Evolutionary conservation across 1,139 yeast species (phyloP).

Genomic region (Kodamaea sp.): DNA sequence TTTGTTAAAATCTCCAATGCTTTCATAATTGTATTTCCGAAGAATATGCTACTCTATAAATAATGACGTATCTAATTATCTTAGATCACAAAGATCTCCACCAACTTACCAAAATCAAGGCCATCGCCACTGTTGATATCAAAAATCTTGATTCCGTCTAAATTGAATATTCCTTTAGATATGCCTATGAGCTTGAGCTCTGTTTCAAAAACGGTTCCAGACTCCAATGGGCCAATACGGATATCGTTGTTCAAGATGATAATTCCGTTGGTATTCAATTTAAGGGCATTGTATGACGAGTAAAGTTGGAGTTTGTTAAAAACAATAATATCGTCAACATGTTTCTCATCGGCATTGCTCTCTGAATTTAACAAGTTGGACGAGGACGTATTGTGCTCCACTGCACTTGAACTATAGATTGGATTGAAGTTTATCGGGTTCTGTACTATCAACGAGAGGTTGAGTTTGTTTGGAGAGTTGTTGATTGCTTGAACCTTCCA

Average conservation of each 20-base stretch:
- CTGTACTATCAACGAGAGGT: conserved; percentile 43
- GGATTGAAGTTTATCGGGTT: conserved; percentile 28
- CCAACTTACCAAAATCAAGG: conserved; percentile 67
- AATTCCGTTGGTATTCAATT: conserved; percentile 47
- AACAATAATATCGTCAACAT: conserved; percentile 13
- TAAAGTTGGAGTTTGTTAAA: conserved; percentile 28
- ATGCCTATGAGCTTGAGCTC: conserved; percentile 62
- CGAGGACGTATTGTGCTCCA: conserved; percentile 17
- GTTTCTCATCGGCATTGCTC: not conserved
- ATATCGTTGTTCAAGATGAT: conserved; percentile 67
- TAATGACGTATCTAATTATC: too few relatives aligned
- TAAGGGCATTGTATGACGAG: conserved; percentile 37
- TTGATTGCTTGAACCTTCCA: conserved; percentile 75
- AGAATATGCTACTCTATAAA: too few relatives aligned
- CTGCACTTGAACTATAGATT: conserved; percentile 11
- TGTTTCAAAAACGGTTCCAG: conserved; percentile 65
- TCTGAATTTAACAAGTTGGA: conserved; percentile 16
- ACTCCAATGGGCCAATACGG: conserved; percentile 61
- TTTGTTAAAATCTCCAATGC: too few relatives aligned
- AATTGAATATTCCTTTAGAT: conserved; percentile 62
- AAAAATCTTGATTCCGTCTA: conserved; percentile 64
- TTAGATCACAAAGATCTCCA: conserved; percentile 66
- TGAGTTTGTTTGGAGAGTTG: conserved; percentile 47
- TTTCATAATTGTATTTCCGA: too few relatives aligned
- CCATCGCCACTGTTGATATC: conserved; percentile 70